phyloP scores from a whole-genome alignment of 108 stramenopile species.

The Nannochloropsis gaditana region DNA sequence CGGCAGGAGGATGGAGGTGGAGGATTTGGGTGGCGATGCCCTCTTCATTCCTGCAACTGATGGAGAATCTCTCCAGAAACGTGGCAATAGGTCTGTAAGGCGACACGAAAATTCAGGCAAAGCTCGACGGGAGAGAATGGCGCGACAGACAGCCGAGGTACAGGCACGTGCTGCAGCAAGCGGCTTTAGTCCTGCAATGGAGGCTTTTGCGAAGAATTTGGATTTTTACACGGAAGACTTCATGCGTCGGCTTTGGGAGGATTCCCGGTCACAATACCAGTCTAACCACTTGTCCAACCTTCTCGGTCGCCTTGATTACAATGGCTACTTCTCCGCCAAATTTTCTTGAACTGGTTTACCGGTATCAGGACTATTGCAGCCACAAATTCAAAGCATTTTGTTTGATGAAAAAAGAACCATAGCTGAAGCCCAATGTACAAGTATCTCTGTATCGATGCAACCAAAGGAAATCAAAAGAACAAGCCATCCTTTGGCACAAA shows the following conservation, averaged over 20 bases:
- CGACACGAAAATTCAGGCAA: not conserved
- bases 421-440: too few species aligned
- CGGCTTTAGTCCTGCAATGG: conserved; percentile 37
- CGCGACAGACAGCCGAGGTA: conserved; percentile 25
- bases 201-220: conserved; percentile 42
- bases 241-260: conserved; percentile 46
- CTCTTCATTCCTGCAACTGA: not conserved
- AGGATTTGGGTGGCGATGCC: not conserved
- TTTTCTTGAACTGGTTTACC: not conserved
- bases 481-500: too few species aligned
- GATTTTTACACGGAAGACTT: conserved; percentile 52
- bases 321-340: conserved; percentile 40
- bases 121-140: not conserved
- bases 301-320: conserved; percentile 57
- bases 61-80: not conserved
- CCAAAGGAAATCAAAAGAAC: too few species aligned
- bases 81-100: not conserved
- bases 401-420: too few species aligned
- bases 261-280: conserved; percentile 46
- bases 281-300: conserved; percentile 54
- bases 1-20: not conserved
- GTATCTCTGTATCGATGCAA: too few species aligned
- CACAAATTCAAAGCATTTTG: not conserved
- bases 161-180: conserved; percentile 34
- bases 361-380: not conserved